These are phyloP conservation scores for Pestalotiopsis sp. DNA, from an alignment of 2,329 filamentous ascomycete species.

Conservation along the genomic window DNA sequence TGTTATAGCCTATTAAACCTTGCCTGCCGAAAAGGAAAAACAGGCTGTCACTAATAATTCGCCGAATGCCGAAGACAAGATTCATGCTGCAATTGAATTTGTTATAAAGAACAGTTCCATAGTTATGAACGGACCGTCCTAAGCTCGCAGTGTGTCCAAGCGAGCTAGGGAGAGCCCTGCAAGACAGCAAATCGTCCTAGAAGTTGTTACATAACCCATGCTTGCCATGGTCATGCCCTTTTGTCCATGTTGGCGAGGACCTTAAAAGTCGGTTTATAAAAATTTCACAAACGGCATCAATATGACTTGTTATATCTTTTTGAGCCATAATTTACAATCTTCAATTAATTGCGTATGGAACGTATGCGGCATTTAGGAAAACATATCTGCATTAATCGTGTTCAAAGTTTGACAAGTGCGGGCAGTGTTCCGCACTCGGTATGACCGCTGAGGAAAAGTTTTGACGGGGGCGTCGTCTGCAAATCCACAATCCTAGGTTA, in stretches of 20 bases:
- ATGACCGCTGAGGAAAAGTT: background rate
- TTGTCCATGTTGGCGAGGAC: too few species aligned
- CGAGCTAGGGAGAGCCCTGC: background rate
- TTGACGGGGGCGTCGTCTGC: background rate
- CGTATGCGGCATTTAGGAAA: background rate
- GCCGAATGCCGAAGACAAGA: background rate
- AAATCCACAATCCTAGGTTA: background rate
- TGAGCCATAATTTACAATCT: background rate
- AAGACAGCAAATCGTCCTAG: background rate
- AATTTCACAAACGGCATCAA: too few species aligned
- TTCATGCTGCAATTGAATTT: background rate
- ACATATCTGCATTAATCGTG: background rate
- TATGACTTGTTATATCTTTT: background rate
- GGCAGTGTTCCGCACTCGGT: slow-evolving; percentile 1
- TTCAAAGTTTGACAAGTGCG: background rate
- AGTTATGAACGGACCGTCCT: background rate
- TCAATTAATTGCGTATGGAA: background rate
- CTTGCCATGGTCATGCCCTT: background rate
- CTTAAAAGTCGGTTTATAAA: too few species aligned
- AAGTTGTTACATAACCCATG: background rate
- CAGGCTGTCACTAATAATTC: background rate
- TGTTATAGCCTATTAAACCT: background rate
- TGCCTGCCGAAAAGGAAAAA: too few species aligned
- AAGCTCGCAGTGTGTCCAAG: background rate
- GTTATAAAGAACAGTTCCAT: background rate